Base-by-base conservation (phyloP, 225 moss, liverwort and hornwort genomes). In the Takakia lepidozioides region DNA sequence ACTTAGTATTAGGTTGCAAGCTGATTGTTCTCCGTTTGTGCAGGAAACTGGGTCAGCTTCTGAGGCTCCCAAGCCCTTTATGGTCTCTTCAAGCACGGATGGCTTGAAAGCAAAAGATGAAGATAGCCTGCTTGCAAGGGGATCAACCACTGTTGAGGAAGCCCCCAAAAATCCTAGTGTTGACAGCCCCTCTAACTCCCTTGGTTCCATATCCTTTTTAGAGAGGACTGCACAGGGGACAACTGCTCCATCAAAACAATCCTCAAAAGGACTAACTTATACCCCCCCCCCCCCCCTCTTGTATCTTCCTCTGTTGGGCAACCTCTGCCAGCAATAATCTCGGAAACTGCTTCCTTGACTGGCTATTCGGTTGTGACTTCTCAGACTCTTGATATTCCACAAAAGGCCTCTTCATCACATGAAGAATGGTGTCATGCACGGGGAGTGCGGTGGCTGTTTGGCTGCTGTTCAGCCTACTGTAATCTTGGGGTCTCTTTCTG, bases 401-500 rank as follows among this genome's bases (percentile, higher is more conserved):
- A 53, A 20, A 64, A 54, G 25, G 19, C 43, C 37, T 55, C 58
- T 63, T 46, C 40, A 60, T 34, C 54, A 34, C 78, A 67, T 68
- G 92, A 93, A 38, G 80, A 64, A 53, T 69, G 85, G 55, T 85
- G 73, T 62, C 75, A 68, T 54, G 55, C 37, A 19, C 73, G 75
- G 41, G 85, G 78, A 50, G 26, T 70, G 5, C 60, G 66, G 38
- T 71, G 54, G 77, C 20, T 55, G 54, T 65, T 68, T 55, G 58
- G 61, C 25, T 82, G 76, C 67, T 73, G 70, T 68, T 73, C 82
- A 26, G 69, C 60, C 49, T 80, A 65, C 20, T 83, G 75, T 29
- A 69, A 68, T 15, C 72, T 77, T n/a, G 76, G 81, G 81, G 92
- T 88, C 29, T 29, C 32, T 59, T 48, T 38, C 27, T 10, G 16